Evolutionary conservation across 2,329 filamentous ascomycete species (phyloP), one percentile per base, ranked within the genome.

Genomic region (Fusarium domesticum): DNA sequence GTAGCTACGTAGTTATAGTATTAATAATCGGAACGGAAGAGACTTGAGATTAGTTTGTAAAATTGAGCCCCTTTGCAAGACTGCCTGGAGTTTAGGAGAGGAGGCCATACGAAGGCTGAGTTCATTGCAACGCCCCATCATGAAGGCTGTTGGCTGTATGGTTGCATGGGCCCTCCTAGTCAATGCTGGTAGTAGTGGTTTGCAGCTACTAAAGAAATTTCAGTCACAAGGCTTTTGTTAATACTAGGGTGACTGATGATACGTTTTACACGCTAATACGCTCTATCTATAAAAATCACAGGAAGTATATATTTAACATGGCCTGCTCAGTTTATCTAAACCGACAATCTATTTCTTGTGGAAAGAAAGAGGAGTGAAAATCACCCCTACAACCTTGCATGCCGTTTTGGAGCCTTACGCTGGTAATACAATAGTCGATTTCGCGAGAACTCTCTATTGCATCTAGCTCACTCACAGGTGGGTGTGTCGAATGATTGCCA

Each of bases 141-240:
- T 35, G 30, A 18, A 36, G 2, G 18, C 37, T 39, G 30, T 45
- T n/a, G n/a, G n/a, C n/a, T n/a, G n/a, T n/a, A n/a, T 35, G 28
- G 42, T 45, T n/a, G 32, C 23, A 5, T 18, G 16, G 18, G 20
- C 12, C 23, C 15, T 25, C 18, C 1, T 15, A 20, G 18, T n/a
- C 4, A 25, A 34, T 37, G 35, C 18, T 35, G 31, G 37, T 39
- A 19, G 39, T 32, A 35, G 37, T 8, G 18, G 36, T 30, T 4
- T 20, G 17, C 18, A 14, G 34, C n/a, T 23, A 15, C 35, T 15
- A 17, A 4, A 15, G 19, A 31, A 31, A 37, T 18, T 23, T 42
- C 18, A 16, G 34, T 37, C n/a, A 30, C 25, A 37, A 34, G 19
- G 12, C 38, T 34, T 25, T 28, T 28, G 14, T 37, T 12, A 16